Conservation (phyloP, 2,329 filamentous ascomycete species). For the Huntiella bhutanensis region DNA sequence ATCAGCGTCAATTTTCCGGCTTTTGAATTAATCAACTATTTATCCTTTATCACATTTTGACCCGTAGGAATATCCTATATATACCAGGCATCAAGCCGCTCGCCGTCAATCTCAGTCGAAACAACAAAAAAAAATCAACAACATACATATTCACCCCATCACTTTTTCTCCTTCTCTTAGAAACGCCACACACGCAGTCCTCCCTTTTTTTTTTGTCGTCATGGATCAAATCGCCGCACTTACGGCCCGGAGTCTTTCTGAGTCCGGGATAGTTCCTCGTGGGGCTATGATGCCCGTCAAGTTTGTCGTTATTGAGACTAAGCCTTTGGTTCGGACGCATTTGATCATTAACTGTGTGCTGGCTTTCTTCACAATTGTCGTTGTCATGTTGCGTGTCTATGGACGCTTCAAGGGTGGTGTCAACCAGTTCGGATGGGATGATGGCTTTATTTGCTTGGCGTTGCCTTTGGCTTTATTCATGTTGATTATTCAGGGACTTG, state of each 20-base stretch:
- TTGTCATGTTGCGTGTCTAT: conserved; percentile 16
- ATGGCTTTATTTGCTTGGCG: conserved; percentile 20
- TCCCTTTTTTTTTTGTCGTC: neutral
- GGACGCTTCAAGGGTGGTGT: conserved; percentile 15
- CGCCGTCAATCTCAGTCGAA: neutral
- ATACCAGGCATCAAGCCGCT: neutral
- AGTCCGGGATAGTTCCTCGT: neutral
- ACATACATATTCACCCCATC: neutral
- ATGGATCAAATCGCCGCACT: neutral
- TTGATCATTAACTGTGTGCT: conserved; percentile 15
- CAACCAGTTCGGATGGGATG: conserved; percentile 20
- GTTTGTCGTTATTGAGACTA: conserved; percentile 8
- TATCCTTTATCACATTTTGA: neutral
- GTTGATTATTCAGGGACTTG: conserved; percentile 17
- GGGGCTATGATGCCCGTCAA: conserved; percentile 7
- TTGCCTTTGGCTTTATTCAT: conserved; percentile 18
- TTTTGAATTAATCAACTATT: too few species aligned
- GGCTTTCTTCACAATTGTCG: conserved; percentile 13
- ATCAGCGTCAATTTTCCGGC: neutral
- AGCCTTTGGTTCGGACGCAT: conserved; percentile 14
- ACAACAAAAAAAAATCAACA: neutral
- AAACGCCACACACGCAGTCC: neutral
- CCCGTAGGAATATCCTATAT: neutral
- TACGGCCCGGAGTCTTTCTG: neutral
- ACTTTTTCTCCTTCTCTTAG: neutral